Percentiles rank a stretch among this genome's conserved stretches.
These are phyloP conservation scores for Tolypocladium tundrense DNA, from an alignment of 2,329 filamentous ascomycete genomes.

Conservation along the genomic window DNA sequence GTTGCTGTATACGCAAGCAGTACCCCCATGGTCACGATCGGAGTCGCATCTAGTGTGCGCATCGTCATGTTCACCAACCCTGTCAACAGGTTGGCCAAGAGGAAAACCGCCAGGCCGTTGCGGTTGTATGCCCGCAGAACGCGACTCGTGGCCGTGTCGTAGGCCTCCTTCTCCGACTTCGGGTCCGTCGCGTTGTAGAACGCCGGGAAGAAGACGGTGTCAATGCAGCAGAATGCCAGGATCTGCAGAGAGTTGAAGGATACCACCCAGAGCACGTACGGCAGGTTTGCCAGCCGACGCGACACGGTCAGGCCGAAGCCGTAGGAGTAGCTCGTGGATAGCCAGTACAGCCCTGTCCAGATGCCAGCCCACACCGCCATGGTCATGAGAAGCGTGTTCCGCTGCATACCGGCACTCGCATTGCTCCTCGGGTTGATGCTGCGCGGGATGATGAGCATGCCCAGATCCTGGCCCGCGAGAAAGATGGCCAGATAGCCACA, in stretches of 20 bases:
- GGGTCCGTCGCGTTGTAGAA: conserved; percentile 49
- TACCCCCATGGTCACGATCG: conserved; percentile 58
- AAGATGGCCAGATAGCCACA: conserved; percentile 92
- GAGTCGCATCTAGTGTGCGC: conserved; percentile 64
- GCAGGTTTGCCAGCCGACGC: conserved; percentile 80
- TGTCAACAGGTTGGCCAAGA: conserved; percentile 82
- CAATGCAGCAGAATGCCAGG: conserved; percentile 65
- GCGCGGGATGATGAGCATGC: conserved; percentile 66
- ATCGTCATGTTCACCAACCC: conserved; percentile 82
- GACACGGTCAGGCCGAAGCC: conserved; percentile 72
- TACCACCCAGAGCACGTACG: conserved; percentile 88
- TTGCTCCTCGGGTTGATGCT: conserved; percentile 32
- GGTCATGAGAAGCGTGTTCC: conserved; percentile 49
- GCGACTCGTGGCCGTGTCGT: conserved; percentile 62
- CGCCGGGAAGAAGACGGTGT: conserved; percentile 67
- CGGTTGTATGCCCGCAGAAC: conserved; percentile 79
- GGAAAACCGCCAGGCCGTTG: conserved; percentile 77
- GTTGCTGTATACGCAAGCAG: conserved; percentile 61
- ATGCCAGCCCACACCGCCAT: conserved; percentile 54
- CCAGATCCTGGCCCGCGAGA: conserved; percentile 75
- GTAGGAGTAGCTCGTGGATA: conserved; percentile 57
- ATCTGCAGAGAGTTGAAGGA: conserved; percentile 85
- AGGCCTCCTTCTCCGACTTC: conserved; percentile 52
- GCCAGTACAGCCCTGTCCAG: conserved; percentile 62
- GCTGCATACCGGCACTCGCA: conserved; percentile 33